Evolutionary conservation across 371 early-diverging fungal genomes (phyloP), one percentile per base, ranked within the genome.

Genomic region (Apophysomyces trapeziformis): DNA sequence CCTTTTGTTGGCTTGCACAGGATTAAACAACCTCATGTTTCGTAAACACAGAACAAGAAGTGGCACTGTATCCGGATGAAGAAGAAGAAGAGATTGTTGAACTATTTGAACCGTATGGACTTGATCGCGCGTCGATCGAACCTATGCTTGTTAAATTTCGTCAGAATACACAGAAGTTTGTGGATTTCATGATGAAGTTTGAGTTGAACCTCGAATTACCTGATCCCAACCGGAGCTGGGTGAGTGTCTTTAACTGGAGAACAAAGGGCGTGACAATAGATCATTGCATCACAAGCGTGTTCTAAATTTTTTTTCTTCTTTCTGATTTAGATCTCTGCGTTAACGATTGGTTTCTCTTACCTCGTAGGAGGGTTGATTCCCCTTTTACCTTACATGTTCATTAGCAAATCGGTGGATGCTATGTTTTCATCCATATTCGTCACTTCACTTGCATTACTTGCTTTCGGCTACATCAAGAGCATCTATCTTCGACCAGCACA

Each of bases 141-240:
- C 92, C 92, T 9, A 72, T 92, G 71, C 69, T 92, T 58, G 71
- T 68, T 5, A 68, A 76, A 21, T 82, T 92, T 50, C 73, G 80
- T 63, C 68, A 72, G 18, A 81, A 89, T 62, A 82, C 83, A 37
- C 83, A 84, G 58, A 80, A 80, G 63, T 88, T 83, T 73, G 85
- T 88, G 8, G 90, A 92, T 63, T 92, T 92, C 67, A 89, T 90
- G 89, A 92, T 92, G 92, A 74, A 79, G 50, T 89, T 89, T 71
- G 90, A 92, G 68, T 72, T 90, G 8, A 79, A 82, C 45, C 73
- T 92, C n/a, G 89, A 90, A 70, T 75, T 82, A 67, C 92, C 90
- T 35, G 83, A 86, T 61, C 74, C 81, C 7, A 82, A 82, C 54
- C 71, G 88, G 57, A 77, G 85, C 46, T 89, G 87, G 90, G 86